Evolutionary conservation across 139 green algal species (phyloP).

Genomic region (Spirogloea muscicola): DNA sequence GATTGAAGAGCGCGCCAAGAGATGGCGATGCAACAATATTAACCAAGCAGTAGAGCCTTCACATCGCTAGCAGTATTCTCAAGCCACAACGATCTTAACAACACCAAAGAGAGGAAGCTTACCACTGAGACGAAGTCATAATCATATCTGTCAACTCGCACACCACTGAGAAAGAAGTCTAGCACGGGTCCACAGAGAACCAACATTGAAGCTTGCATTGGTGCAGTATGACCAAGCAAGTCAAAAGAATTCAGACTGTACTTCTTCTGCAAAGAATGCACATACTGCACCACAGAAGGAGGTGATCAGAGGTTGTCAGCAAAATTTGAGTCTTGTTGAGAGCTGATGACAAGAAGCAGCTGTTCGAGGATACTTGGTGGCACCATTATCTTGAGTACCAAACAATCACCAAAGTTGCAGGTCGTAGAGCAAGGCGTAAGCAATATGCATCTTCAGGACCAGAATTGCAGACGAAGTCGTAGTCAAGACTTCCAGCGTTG

Average conservation of each 20-base stretch:
- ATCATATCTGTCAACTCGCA: constrained; percentile 57
- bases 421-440: too few species aligned
- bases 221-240: constrained; percentile 59
- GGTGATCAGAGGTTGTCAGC: background rate
- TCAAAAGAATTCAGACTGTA: constrained; percentile 71
- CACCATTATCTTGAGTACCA: too few species aligned
- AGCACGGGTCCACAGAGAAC: constrained; percentile 7
- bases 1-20: too few species aligned
- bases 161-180: constrained; percentile 23
- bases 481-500: too few species aligned
- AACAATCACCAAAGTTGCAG: too few species aligned
- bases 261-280: constrained; percentile 74
- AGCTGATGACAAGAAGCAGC: background rate
- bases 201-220: constrained; percentile 4
- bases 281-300: constrained; percentile 29
- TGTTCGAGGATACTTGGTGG: too few species aligned
- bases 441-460: background rate
- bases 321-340: background rate
- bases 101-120: background rate
- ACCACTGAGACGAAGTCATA: background rate
- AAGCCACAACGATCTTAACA: background rate
- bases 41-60: background rate
- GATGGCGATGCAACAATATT: too few species aligned
- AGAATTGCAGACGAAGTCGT: background rate
- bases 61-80: background rate